Evolutionary conservation across 768 basidiomycete genomes (phyloP).

Genomic region (Pholiota conissans): DNA sequence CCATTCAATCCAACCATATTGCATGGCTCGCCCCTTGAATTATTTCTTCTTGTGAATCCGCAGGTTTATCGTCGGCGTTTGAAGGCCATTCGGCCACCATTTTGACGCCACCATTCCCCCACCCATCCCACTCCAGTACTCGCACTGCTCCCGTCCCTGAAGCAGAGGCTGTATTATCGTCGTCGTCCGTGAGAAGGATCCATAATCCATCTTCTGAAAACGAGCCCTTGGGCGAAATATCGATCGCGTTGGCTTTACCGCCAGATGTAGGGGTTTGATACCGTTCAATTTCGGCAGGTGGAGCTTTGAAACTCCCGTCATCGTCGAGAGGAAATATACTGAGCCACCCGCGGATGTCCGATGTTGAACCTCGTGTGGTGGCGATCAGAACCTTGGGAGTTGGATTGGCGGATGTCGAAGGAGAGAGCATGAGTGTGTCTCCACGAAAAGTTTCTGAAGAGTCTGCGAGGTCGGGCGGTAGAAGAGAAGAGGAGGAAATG

Average conservation of each 20-base stretch:
- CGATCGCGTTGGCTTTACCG: constrained; percentile 54
- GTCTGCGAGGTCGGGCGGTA: constrained; percentile 17
- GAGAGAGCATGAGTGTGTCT: constrained; percentile 45
- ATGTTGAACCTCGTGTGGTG: constrained; percentile 45
- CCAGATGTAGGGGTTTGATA: constrained; percentile 48
- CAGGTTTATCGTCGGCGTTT: constrained; percentile 12
- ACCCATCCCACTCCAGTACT: constrained; percentile 52
- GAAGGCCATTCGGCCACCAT: constrained; percentile 44
- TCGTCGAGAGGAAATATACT: constrained; percentile 40
- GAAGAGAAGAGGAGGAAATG: constrained; percentile 32
- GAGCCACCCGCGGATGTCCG: constrained; percentile 40
- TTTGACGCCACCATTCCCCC: constrained; percentile 36
- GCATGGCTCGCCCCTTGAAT: constrained; percentile 53
- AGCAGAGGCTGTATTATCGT: constrained; percentile 28
- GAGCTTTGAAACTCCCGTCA: constrained; percentile 31
- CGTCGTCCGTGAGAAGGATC: constrained; percentile 53
- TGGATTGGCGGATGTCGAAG: constrained; percentile 33
- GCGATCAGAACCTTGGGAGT: constrained; percentile 42
- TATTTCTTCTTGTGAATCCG: constrained; percentile 16
- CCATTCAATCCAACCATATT: constrained; percentile 43
- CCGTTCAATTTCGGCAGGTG: constrained; percentile 28
- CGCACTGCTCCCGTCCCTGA: constrained; percentile 37
- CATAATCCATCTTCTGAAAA: constrained; percentile 35
- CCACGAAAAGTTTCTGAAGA: constrained; percentile 35
- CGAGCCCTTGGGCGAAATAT: constrained; percentile 33